Percentiles rank a stretch among this genome's conserved stretches.
These are phyloP conservation scores for Rasamsonia emersonii DNA, from an alignment of 2,329 filamentous ascomycete species.

Conservation along the genomic window DNA sequence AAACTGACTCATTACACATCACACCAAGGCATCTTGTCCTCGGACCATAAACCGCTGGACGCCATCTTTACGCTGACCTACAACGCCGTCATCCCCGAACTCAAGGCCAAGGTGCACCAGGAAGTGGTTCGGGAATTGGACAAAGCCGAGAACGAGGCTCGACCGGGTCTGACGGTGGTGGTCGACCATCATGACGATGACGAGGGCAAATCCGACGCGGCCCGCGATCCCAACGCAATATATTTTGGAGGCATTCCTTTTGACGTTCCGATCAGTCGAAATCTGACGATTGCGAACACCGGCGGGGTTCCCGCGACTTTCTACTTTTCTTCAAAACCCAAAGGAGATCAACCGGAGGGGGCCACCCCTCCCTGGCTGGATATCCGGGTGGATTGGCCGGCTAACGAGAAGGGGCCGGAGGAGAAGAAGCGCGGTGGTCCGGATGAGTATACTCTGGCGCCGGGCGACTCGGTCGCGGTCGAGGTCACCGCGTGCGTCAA, in stretches of 20 bases:
- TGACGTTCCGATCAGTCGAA: conserved; percentile 55
- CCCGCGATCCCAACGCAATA: conserved; percentile 47
- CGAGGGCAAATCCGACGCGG: conserved; percentile 25
- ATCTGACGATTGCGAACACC: conserved; percentile 84
- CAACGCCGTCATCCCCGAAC: conserved; percentile 73
- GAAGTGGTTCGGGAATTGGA: conserved; percentile 86
- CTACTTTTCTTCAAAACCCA: conserved; percentile 66
- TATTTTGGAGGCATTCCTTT: conserved; percentile 72
- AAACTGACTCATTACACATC: conserved; percentile 66
- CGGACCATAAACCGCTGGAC: conserved; percentile 87
- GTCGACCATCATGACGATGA: conserved; percentile 51
- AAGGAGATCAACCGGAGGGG: conserved; percentile 30
- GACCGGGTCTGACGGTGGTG: conserved; percentile 74
- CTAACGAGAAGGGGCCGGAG: conserved; percentile 26
- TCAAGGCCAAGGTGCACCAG: conserved; percentile 74
- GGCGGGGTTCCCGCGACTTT: conserved; percentile 72
- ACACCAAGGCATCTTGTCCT: conserved; percentile 82
- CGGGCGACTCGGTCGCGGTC: conserved; percentile 71
- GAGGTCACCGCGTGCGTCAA: conserved; percentile 60
- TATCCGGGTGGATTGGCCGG: conserved; percentile 53
- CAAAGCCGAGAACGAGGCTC: conserved; percentile 80
- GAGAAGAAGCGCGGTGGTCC: conserved; percentile 18
- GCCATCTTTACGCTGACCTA: conserved; percentile 78
- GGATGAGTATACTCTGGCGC: conserved; percentile 60
- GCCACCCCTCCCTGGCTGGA: conserved; percentile 58